Evolutionary conservation across 768 basidiomycete genomes (phyloP).

Genomic region (Gloeopeniophorella convolvens): DNA sequence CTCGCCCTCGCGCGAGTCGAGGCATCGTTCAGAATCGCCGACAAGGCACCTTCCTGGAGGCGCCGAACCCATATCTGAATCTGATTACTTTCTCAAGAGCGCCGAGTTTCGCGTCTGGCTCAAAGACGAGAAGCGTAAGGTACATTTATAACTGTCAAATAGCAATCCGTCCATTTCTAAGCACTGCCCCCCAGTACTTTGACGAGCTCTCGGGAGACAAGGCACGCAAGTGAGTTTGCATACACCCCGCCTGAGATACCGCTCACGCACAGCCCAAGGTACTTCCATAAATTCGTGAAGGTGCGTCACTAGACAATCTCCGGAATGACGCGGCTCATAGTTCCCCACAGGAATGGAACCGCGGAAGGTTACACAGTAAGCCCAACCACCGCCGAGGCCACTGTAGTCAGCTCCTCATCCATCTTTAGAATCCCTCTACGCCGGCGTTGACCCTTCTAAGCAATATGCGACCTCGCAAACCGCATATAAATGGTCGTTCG

Average conservation of each 20-base stretch:
- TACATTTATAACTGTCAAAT: slow-evolving; percentile 25
- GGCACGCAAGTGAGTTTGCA: slow-evolving; percentile 56
- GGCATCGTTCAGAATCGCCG: slow-evolving; percentile 6
- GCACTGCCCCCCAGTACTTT: slow-evolving; percentile 54
- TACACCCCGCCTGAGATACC: slow-evolving; percentile 25
- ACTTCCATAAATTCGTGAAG: slow-evolving; percentile 92
- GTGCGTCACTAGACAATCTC: slow-evolving; percentile 31
- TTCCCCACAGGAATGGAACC: slow-evolving; percentile 64
- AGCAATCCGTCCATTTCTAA: not conserved
- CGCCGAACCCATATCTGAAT: slow-evolving; percentile 61
- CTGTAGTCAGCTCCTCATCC: not conserved
- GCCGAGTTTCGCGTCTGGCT: slow-evolving; percentile 86
- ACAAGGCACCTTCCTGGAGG: slow-evolving; percentile 42
- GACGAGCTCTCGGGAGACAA: slow-evolving; percentile 79
- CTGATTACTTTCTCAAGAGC: slow-evolving; percentile 86
- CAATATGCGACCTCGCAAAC: slow-evolving; percentile 64
- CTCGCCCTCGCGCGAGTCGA: slow-evolving; percentile 14
- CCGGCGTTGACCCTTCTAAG: slow-evolving; percentile 49
- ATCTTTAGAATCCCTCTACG: slow-evolving; percentile 46
- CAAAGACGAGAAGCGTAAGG: slow-evolving; percentile 62
- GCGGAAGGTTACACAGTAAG: slow-evolving; percentile 63
- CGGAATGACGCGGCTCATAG: not conserved
- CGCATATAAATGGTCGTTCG: slow-evolving; percentile 84
- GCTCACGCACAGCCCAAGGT: slow-evolving; percentile 40
- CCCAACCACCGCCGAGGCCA: slow-evolving; percentile 4